Conservation (phyloP, 257 asterid species). For the Solanum tacnaense region DNA sequence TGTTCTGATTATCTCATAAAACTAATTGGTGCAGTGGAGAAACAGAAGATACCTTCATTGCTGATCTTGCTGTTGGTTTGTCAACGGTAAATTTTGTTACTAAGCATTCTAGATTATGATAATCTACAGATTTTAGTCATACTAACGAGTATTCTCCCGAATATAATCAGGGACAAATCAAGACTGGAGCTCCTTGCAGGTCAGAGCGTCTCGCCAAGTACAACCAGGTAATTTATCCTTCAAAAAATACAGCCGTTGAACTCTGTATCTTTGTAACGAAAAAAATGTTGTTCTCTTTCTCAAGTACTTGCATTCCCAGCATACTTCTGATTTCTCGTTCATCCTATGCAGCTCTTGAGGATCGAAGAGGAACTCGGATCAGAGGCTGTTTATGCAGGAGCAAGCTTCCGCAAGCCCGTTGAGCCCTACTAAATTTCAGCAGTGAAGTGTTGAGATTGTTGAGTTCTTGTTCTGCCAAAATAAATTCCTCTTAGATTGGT, state of each 20-base stretch:
- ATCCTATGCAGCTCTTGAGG: slow-evolving; percentile 56
- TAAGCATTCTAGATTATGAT: not conserved
- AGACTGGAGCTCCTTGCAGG: slow-evolving; percentile 98
- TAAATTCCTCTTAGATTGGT: slow-evolving; percentile 6
- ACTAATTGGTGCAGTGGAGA: slow-evolving; percentile 59
- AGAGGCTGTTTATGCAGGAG: slow-evolving; percentile 85
- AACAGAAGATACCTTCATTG: slow-evolving; percentile 97
- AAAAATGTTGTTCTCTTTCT: not conserved
- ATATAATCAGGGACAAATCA: slow-evolving; percentile 73
- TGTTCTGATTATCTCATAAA: not conserved
- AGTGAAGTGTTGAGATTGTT: not conserved
- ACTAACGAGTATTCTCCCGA: not conserved
- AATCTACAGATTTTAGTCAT: not conserved
- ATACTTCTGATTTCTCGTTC: too few species aligned
- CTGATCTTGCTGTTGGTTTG: slow-evolving; percentile 92
- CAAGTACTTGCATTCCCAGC: not conserved
- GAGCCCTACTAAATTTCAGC: slow-evolving; percentile 49
- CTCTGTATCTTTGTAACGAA: not conserved
- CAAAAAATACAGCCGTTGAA: not conserved
- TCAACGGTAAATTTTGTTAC: slow-evolving; percentile 51
- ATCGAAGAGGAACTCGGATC: slow-evolving; percentile 96
- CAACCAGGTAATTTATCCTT: slow-evolving; percentile 52
- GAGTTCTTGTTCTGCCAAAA: slow-evolving; percentile 9
- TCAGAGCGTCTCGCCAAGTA: slow-evolving; percentile 96
- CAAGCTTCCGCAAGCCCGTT: slow-evolving; percentile 75